Base-by-base conservation (phyloP, 805 yeast species). In the Kluyveromyces starmeri region DNA sequence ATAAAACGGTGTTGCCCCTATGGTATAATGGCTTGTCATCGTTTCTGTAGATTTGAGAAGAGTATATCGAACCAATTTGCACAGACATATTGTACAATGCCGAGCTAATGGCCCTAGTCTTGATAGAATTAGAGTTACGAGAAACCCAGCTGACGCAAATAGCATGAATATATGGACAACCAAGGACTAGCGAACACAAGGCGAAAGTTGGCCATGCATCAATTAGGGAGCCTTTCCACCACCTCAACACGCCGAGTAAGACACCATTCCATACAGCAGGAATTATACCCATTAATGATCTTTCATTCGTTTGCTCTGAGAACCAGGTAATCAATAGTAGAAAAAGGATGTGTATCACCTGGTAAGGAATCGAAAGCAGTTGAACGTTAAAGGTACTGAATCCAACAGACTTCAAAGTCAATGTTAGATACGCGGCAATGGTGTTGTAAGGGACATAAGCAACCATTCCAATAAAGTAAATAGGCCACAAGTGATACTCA, bases 31-130 rank as follows among this genome's bases (percentile, higher is more conserved):
- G 86, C 20, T 58, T 58, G 50, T 80, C 88, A 26, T 65, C 68
- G 2, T 51, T 47, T 36, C 76, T 54, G 53, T 79, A 80, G 4
- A 80, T 62, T 46, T 78, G 72, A 7, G 73, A 60, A 1, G 75
- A 60, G n/a, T 68, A 58, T 25, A 79, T 72, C 16, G 63, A 55
- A 1, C 74, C 81, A 1, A 71, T 60, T 53, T 79, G 86, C 3
- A 70, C 72, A 51, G 66, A 69, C 67, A 78, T 76, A 47, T 79
- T 80, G 53, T 71, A 75, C 27, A 78, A 36, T 0, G 85, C 75
- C 0, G 83, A 71, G 7, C 78, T 67, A 3, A 79, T 72, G 0
- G 84, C 69, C 45, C 88, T 61, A 5, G 71, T 61, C 24, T 74
- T 58, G 20, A 80, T 78, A 2, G 78, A 64, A 47, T 73, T 71